A percentile compares a stretch with the other conserved stretches of the same genome.
Evolutionary conservation across 163 green algal genomes (phyloP).

Genomic region (Chlamydomonas reinhardtii): DNA sequence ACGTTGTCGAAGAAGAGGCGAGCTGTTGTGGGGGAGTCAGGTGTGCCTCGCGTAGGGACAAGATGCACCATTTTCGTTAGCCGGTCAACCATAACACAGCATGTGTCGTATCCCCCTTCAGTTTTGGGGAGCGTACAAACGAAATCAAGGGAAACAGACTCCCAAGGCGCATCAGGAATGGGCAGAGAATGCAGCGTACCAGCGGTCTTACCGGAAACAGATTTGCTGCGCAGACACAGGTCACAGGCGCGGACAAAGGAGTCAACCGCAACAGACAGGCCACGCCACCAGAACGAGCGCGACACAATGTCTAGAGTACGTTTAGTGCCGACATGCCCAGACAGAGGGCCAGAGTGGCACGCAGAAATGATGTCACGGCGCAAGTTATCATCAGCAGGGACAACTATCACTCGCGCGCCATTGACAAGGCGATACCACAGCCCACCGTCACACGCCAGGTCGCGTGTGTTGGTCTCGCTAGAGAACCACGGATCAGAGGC

Average conservation of each 20-base stretch:
- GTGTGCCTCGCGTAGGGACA: background rate
- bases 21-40: slow-evolving; percentile 21
- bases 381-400: no score
- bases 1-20: slow-evolving; percentile 66
- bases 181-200: background rate
- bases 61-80: background rate
- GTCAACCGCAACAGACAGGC: background rate
- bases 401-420: no score
- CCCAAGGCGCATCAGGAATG: background rate
- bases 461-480: no score
- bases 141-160: background rate
- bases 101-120: background rate
- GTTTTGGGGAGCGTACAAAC: background rate
- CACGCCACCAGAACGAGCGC: background rate
- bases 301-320: background rate
- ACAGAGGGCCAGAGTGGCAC: no score
- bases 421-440: no score
- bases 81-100: background rate
- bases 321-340: no score
- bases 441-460: no score
- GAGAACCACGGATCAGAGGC: no score
- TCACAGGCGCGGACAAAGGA: background rate
- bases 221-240: background rate
- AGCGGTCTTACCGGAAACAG: background rate
- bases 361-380: no score